A percentile compares a stretch with the other conserved stretches of the same genome.
Conservation (phyloP, 345 rosid species). For the Populus davidiana region DNA sequence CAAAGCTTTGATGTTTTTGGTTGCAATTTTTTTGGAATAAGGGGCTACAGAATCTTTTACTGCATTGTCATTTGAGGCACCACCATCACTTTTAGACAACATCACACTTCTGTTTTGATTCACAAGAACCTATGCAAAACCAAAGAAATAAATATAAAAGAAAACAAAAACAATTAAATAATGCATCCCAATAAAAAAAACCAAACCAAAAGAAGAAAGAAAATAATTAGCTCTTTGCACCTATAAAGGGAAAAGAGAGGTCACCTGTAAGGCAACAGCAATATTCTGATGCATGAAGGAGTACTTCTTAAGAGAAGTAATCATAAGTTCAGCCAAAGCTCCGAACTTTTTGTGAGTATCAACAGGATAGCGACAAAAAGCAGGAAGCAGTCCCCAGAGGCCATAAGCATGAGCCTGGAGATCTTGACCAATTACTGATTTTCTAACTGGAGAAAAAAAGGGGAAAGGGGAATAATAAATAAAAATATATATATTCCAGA, state of each 20-base stretch:
- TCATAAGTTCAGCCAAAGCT: constrained; percentile 59
- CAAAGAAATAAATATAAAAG: constrained; percentile 5
- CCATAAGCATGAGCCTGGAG: constrained; percentile 63
- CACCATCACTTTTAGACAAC: constrained; percentile 26
- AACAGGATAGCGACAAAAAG: constrained; percentile 72
- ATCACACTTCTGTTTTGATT: constrained; percentile 59
- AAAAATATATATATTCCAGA: constrained; percentile 8
- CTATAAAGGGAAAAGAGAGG: background rate
- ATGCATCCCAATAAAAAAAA: too few species aligned
- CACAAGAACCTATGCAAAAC: constrained; percentile 54
- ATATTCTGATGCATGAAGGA: constrained; percentile 65
- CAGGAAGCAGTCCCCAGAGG: constrained; percentile 70
- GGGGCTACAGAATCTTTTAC: constrained; percentile 32
- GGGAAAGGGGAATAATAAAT: constrained; percentile 3
- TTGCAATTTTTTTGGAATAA: constrained; percentile 68
- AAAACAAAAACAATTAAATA: background rate
- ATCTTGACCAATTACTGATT: constrained; percentile 50
- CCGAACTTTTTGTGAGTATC: constrained; percentile 51
- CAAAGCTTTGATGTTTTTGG: constrained; percentile 61
- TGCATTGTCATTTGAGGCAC: constrained; percentile 22
- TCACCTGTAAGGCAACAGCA: constrained; percentile 72
- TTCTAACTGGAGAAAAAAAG: constrained; percentile 54
- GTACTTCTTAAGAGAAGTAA: constrained; percentile 48
- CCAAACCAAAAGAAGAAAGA: background rate
- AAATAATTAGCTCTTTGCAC: background rate